These are phyloP conservation scores for Naganishia albida DNA, from an alignment of 1,284 basidiomycete species.

Conservation along the genomic window DNA sequence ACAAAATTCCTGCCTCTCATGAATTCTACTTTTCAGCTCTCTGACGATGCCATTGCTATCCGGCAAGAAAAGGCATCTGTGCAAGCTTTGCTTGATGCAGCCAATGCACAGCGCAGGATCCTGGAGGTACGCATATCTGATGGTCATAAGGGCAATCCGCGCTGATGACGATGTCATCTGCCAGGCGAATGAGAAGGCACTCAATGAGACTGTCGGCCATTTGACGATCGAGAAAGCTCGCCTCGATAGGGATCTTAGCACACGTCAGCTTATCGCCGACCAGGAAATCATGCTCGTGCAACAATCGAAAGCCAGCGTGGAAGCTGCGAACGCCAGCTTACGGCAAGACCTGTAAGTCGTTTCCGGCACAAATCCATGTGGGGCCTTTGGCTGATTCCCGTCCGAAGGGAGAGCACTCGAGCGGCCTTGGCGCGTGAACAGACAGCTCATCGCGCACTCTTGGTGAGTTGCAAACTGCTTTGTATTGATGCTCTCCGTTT, in stretches of 20 bases:
- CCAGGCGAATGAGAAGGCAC: slow-evolving; percentile 27
- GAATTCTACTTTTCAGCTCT: not conserved
- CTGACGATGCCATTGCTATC: slow-evolving; percentile 22
- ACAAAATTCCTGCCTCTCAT: not conserved
- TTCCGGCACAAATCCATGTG: too few relatives aligned
- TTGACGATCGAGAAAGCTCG: slow-evolving; percentile 28
- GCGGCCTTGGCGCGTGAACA: slow-evolving; percentile 23
- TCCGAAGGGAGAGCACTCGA: slow-evolving; percentile 18
- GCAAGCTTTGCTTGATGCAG: slow-evolving; percentile 16
- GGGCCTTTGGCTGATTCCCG: not conserved
- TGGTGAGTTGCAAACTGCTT: slow-evolving; percentile 3
- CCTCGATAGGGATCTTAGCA: slow-evolving; percentile 26
- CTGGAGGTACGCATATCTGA: slow-evolving; percentile 14
- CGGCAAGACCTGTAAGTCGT: slow-evolving; percentile 28
- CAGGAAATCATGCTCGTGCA: slow-evolving; percentile 21
- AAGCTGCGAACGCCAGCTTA: slow-evolving; percentile 18
- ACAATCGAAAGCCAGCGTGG: slow-evolving; percentile 19
- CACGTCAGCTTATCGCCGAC: slow-evolving; percentile 23
- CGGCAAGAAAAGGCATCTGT: slow-evolving; percentile 24
- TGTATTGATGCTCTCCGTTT: not conserved
- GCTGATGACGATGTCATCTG: not conserved
- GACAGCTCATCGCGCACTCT: slow-evolving; percentile 25
- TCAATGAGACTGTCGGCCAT: slow-evolving; percentile 16
- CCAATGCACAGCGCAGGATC: slow-evolving; percentile 27
- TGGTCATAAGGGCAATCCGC: too few relatives aligned